Evolutionary conservation across 2,329 filamentous ascomycete species (phyloP).

Genomic region (Gnomoniopsis sp.): DNA sequence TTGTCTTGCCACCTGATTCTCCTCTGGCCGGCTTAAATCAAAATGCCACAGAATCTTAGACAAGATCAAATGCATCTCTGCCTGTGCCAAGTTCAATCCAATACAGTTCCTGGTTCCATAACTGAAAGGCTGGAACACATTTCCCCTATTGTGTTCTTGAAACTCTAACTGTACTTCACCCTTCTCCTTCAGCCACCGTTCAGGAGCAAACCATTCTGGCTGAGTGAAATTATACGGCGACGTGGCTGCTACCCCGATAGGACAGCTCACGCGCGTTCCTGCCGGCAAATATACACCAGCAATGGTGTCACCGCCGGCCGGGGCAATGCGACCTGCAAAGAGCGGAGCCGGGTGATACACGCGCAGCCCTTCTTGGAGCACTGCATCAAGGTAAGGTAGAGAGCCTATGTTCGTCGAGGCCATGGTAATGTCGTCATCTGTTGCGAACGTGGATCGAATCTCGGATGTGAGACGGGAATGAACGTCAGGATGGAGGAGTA

Average conservation of each 20-base stretch:
- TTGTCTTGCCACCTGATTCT: neutral
- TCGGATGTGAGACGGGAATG: neutral
- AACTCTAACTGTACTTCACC: neutral
- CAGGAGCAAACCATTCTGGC: neutral
- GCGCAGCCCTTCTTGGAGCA: neutral
- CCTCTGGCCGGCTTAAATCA: neutral
- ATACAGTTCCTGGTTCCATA: neutral
- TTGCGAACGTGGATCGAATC: neutral
- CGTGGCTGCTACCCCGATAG: neutral
- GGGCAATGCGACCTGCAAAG: neutral
- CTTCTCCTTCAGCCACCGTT: neutral
- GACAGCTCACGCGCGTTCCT: neutral
- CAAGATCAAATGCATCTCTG: neutral
- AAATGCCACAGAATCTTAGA: neutral
- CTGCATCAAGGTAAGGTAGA: neutral
- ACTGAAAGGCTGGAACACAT: neutral
- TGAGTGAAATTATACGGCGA: neutral
- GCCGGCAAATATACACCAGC: neutral
- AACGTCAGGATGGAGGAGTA: neutral
- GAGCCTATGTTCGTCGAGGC: neutral
- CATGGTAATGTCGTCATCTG: neutral
- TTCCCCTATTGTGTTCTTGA: neutral
- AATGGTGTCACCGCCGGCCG: neutral
- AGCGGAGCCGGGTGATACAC: neutral
- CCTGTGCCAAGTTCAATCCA: neutral